Evolutionary conservation across 2,329 filamentous ascomycete species (phyloP).

Genomic region (Sporothrix curviconia): DNA sequence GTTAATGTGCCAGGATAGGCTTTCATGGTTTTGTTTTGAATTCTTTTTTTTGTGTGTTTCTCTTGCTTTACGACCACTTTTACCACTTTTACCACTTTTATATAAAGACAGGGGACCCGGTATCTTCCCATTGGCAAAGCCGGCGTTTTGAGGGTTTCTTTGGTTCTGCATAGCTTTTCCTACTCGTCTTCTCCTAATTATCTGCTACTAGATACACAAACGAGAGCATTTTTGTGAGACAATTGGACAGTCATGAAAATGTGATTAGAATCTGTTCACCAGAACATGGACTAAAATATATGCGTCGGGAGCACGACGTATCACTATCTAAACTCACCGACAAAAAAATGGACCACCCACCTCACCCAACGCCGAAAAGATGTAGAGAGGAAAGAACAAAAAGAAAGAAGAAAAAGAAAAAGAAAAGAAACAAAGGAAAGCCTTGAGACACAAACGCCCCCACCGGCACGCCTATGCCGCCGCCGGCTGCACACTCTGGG

Average conservation of each 20-base stretch:
- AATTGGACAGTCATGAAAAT: too few relatives aligned
- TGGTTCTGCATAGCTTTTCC: too few relatives aligned
- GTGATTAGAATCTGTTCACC: too few relatives aligned
- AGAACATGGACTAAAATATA: too few relatives aligned
- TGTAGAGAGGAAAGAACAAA: neutral
- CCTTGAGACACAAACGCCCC: neutral
- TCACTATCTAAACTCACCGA: too few relatives aligned
- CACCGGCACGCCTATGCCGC: neutral
- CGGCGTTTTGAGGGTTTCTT: neutral
- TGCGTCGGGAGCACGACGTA: too few relatives aligned
- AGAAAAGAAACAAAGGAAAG: too few relatives aligned
- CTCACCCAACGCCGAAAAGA: neutral
- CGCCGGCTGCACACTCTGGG: conserved; percentile 40
- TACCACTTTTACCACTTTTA: neutral
- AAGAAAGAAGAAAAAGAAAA: neutral
- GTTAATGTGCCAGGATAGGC: neutral
- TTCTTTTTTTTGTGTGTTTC: neutral
- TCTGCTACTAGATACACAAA: too few relatives aligned
- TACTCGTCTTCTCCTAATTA: too few relatives aligned
- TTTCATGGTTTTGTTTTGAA: neutral
- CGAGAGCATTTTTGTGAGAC: too few relatives aligned
- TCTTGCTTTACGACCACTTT: too few relatives aligned
- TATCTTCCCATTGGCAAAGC: neutral
- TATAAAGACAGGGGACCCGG: neutral
- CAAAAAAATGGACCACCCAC: neutral